phyloP scores from a whole-genome alignment of 2,329 filamentous ascomycete genomes.

The Aspergillus aculeatus region DNA sequence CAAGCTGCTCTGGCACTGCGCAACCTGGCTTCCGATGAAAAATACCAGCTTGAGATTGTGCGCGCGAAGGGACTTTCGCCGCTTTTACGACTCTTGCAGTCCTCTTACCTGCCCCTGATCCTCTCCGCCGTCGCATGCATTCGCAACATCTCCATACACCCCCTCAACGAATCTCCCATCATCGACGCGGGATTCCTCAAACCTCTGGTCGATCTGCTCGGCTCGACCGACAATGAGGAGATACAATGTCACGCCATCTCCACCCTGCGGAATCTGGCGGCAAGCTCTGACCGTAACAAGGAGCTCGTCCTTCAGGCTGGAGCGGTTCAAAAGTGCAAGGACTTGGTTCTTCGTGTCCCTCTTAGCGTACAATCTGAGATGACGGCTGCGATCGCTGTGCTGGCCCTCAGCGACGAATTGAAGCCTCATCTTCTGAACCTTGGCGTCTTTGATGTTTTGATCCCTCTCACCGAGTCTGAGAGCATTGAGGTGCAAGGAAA shows the following conservation, averaged over 20 bases:
- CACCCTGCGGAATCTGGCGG: conserved; percentile 89
- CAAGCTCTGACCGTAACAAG: conserved; percentile 97
- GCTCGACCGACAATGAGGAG: conserved; percentile 95
- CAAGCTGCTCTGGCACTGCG: conserved; percentile 91
- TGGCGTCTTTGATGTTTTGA: conserved; percentile 93
- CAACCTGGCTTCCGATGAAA: conserved; percentile 95
- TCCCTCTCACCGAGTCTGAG: conserved; percentile 88
- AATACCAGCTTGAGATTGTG: conserved; percentile 97
- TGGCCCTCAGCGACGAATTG: conserved; percentile 91
- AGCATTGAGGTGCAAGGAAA: conserved; percentile 99
- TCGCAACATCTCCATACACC: conserved; percentile 97
- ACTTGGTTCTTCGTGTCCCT: conserved; percentile 88
- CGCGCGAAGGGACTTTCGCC: conserved; percentile 80
- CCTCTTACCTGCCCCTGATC: conserved; percentile 91
- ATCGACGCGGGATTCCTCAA: conserved; percentile 96
- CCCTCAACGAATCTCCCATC: conserved; percentile 94
- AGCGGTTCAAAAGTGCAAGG: conserved; percentile 97
- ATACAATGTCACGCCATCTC: conserved; percentile 99
- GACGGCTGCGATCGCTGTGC: conserved; percentile 97
- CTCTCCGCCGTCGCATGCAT: conserved; percentile 97
- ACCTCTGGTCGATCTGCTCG: conserved; percentile 87
- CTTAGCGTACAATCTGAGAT: conserved; percentile 97
- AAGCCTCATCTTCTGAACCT: conserved; percentile 88
- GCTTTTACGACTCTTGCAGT: conserved; percentile 85
- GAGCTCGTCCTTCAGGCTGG: conserved; percentile 94